Evolutionary conservation across 2,329 filamentous ascomycete species (phyloP).

Genomic region (Knufia fluminis): DNA sequence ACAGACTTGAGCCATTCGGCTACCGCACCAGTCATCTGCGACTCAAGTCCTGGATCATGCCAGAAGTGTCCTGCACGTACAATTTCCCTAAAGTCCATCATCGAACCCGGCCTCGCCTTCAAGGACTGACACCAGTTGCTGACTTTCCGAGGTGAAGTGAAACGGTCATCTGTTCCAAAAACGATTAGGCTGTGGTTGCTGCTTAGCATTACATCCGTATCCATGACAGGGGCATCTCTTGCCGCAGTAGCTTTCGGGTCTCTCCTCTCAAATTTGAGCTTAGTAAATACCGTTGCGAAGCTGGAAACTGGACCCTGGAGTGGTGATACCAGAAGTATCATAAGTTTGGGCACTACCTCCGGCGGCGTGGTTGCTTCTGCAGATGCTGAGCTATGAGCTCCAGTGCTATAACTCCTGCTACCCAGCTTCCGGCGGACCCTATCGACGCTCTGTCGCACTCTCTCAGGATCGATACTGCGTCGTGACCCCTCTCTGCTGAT

Average conservation of each 20-base stretch:
- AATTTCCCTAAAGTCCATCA: constrained; percentile 43
- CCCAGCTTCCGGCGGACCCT: constrained; percentile 26
- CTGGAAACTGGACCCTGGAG: constrained; percentile 47
- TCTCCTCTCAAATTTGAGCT: constrained; percentile 26
- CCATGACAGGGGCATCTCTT: constrained; percentile 23
- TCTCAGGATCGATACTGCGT: constrained; percentile 30
- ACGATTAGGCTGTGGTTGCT: constrained; percentile 32
- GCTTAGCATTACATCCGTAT: constrained; percentile 9
- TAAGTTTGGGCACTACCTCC: constrained; percentile 25
- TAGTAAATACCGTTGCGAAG: constrained; percentile 53
- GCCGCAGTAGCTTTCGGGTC: constrained; percentile 20
- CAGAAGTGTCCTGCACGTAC: constrained; percentile 54
- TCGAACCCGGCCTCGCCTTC: constrained; percentile 33
- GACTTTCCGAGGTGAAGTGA: constrained; percentile 58
- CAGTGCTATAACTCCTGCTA: constrained; percentile 33
- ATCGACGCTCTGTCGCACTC: constrained; percentile 33
- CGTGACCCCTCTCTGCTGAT: constrained; percentile 33
- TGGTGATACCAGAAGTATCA: constrained; percentile 57
- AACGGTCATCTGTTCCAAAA: constrained; percentile 66
- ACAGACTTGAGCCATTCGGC: too few species aligned
- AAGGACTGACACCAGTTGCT: constrained; percentile 56
- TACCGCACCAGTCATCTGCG: constrained; percentile 40
- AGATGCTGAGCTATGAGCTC: constrained; percentile 14
- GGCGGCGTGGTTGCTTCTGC: constrained; percentile 16
- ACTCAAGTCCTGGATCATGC: constrained; percentile 23